phyloP scores from a whole-genome alignment of 352 stramenopile genomes.

The Phytophthora meadii region DNA sequence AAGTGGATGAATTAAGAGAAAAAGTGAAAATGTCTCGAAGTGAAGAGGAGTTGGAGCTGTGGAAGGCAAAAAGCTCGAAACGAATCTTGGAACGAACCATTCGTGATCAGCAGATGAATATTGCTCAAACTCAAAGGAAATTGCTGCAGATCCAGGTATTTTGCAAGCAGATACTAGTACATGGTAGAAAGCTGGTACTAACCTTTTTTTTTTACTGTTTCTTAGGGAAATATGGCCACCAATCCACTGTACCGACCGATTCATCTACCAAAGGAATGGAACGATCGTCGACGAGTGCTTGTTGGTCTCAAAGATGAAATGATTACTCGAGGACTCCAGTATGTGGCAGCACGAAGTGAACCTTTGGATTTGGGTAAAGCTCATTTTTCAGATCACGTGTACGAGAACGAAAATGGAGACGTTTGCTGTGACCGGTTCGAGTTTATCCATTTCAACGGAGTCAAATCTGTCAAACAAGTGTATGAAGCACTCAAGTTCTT shows the following conservation, averaged over 20 bases:
- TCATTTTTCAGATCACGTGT: conserved; percentile 21
- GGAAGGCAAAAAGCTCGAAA: no score
- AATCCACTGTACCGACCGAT: conserved; percentile 16
- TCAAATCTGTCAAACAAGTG: conserved; percentile 45
- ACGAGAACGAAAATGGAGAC: conserved; percentile 20
- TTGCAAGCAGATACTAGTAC: no score
- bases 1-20: no score
- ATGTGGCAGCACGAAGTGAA: conserved; percentile 37
- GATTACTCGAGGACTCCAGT: conserved; percentile 27
- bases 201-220: no score
- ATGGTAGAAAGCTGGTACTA: no score
- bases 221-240: no score
- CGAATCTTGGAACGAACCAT: no score
- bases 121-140: no score
- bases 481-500: conserved; percentile 47
- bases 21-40: no score
- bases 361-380: conserved; percentile 39
- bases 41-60: no score
- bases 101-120: no score
- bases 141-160: no score
- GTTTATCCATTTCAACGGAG: conserved; percentile 43
- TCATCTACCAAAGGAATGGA: conserved; percentile 23
- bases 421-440: conserved; percentile 35
- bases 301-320: conserved; percentile 36
- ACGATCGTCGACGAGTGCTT: conserved; percentile 32